Evolutionary conservation across 352 stramenopile species (phyloP).

Genomic region (Stramenopiles sp.): DNA sequence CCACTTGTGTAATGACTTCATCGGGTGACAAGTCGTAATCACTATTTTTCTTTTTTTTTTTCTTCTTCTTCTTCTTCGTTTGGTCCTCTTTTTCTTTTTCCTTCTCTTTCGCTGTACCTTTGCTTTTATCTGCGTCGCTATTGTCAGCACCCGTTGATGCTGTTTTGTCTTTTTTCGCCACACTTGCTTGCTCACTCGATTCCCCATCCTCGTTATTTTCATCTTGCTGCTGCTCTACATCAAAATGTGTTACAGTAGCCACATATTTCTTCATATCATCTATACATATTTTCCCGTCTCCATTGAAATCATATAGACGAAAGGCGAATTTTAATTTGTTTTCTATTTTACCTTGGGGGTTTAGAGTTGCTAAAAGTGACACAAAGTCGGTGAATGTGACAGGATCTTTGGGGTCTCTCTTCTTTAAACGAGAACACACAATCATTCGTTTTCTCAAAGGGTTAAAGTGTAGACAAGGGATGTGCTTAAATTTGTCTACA

Average conservation of each 20-base stretch:
- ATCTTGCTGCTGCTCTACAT: too few relatives aligned
- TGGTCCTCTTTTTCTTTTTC: neutral
- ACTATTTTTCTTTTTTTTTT: neutral
- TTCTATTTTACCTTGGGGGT: neutral
- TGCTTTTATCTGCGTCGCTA: neutral
- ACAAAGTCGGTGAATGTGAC: neutral
- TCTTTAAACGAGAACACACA: neutral
- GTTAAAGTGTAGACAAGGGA: neutral
- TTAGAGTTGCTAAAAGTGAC: neutral
- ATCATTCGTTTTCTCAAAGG: neutral
- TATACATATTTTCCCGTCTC: neutral
- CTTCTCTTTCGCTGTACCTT: neutral
- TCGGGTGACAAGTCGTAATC: neutral
- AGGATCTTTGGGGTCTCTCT: neutral
- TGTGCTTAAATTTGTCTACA: neutral
- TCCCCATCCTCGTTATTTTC: too few relatives aligned
- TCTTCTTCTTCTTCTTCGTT: neutral
- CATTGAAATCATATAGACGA: neutral
- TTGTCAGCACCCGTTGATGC: neutral
- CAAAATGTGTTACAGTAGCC: neutral
- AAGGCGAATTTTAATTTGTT: neutral
- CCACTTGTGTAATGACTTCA: neutral
- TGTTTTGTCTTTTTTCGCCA: too few relatives aligned
- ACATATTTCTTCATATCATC: neutral
- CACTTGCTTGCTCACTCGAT: too few relatives aligned